Base-by-base conservation (phyloP, 305 asterid species). In the Plantago coronopus region DNA sequence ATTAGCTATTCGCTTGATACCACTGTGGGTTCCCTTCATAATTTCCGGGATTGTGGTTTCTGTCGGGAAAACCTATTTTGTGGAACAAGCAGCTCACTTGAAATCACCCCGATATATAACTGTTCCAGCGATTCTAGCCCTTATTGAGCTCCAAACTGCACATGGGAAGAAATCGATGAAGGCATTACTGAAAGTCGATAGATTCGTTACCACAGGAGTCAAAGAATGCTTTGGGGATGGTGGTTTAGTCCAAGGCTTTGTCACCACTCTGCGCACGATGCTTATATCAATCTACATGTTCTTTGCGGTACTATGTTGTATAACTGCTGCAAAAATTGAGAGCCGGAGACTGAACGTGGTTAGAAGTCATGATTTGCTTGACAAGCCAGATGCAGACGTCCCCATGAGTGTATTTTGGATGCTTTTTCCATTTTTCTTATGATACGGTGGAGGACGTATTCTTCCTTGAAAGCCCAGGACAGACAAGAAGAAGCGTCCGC, bases 391-490 rank as follows among this genome's bases (percentile, higher is more conserved):
- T 1, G 70, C 51, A 40, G 63, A 4, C 3, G 47, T 75, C 37
- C 81, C 81, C 0, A 73, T 84, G 76, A 71, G 60, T 17, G 75
- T 78, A 59, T 81, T 79, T 62, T 78, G 81, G 87, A 5, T 82
- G 63, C 63, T 79, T 13, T 83, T 83, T n/a, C 88, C 77, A 64
- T 77, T 79, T 42, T 81, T n/a, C 76, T 79, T 1, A 22, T 78
- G 5, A 80, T n/a, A n/a, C n/a, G n/a, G n/a, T n/a, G n/a, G n/a
- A n/a, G n/a, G n/a, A n/a, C n/a, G n/a, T n/a, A n/a, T n/a, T n/a
- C n/a, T n/a, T n/a, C n/a, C n/a, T n/a, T n/a, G n/a, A n/a, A n/a
- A n/a, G n/a, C n/a, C n/a, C n/a, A n/a, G n/a, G n/a, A n/a, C n/a
- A n/a, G n/a, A n/a, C n/a, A n/a, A n/a, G n/a, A n/a, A n/a, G n/a